phyloP scores from a whole-genome alignment of 1,284 basidiomycete genomes.

The Thecaphora frezii region DNA sequence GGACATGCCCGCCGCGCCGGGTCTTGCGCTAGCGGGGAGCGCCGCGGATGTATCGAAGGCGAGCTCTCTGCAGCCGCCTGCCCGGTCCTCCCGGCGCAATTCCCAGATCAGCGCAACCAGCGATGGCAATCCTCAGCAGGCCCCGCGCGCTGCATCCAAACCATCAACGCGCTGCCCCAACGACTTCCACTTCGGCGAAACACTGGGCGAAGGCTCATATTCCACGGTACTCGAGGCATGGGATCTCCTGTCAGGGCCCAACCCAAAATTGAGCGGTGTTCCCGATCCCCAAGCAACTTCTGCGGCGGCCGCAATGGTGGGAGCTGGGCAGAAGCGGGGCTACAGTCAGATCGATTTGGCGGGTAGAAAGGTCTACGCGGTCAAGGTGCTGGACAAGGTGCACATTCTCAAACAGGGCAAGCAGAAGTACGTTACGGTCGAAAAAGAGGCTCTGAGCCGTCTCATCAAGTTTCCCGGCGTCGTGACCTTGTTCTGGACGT shows the following conservation, averaged over 20 bases:
- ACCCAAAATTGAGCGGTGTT: conserved; percentile 21
- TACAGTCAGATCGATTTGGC: conserved; percentile 20
- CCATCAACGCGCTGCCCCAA: conserved; percentile 33
- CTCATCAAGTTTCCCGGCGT: conserved; percentile 52
- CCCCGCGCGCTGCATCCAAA: neutral
- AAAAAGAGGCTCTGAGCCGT: conserved; percentile 56
- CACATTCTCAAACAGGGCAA: conserved; percentile 59
- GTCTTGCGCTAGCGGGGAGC: conserved; percentile 5
- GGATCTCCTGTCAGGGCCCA: conserved; percentile 41
- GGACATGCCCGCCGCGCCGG: conserved; percentile 26
- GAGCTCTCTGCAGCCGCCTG: neutral
- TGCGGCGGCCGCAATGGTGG: conserved; percentile 38
- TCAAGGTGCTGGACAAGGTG: conserved; percentile 58
- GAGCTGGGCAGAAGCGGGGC: conserved; percentile 16
- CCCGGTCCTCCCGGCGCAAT: neutral
- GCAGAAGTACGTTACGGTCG: conserved; percentile 57
- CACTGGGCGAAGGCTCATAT: conserved; percentile 56
- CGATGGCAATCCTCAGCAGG: neutral
- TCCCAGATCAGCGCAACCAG: neutral
- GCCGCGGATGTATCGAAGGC: neutral
- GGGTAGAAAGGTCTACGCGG: conserved; percentile 46
- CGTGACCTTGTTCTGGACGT: conserved; percentile 56
- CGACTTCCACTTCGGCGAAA: conserved; percentile 57
- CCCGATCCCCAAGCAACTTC: conserved; percentile 26
- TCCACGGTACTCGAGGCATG: conserved; percentile 57